A percentile compares a stretch with the other conserved stretches of the same genome.
Conservation (phyloP, 495 filamentous ascomycete genomes). For the Talaromyces liani region DNA sequence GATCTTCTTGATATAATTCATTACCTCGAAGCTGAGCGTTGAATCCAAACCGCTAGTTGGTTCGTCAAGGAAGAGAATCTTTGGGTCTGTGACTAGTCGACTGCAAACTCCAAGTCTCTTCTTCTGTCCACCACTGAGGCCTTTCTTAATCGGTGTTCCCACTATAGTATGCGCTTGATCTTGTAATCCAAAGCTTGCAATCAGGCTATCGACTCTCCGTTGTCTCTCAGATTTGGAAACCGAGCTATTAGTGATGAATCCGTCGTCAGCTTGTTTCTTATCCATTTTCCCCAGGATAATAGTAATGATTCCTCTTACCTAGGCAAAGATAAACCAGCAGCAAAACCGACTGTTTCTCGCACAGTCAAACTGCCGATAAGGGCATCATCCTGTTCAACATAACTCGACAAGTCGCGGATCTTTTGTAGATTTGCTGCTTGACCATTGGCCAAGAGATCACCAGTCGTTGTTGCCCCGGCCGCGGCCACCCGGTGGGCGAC, state of each 20-base stretch:
- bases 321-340: background rate
- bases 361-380: background rate
- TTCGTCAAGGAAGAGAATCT: slow-evolving; percentile 75
- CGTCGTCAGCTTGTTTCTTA: background rate
- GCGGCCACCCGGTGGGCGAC: background rate
- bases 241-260: slow-evolving; percentile 12
- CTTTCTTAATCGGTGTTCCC: slow-evolving; percentile 75
- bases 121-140: slow-evolving; percentile 76
- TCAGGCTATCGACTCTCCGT: slow-evolving; percentile 46
- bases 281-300: background rate
- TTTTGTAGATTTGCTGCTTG: background rate
- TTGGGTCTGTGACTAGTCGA: slow-evolving; percentile 69
- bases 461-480: background rate
- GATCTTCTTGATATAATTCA: slow-evolving; percentile 54
- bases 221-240: slow-evolving; percentile 42
- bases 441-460: background rate
- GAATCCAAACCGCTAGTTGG: slow-evolving; percentile 76
- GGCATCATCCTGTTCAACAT: background rate
- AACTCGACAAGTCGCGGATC: background rate
- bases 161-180: slow-evolving; percentile 58
- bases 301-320: background rate
- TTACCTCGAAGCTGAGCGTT: slow-evolving; percentile 60
- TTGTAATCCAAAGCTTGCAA: slow-evolving; percentile 56
- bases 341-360: background rate
- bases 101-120: slow-evolving; percentile 67